Percentiles rank a stretch among this genome's conserved stretches.
Evolutionary conservation across 1,284 basidiomycete species (phyloP).

Genomic region (Wolfiporia cocos): DNA sequence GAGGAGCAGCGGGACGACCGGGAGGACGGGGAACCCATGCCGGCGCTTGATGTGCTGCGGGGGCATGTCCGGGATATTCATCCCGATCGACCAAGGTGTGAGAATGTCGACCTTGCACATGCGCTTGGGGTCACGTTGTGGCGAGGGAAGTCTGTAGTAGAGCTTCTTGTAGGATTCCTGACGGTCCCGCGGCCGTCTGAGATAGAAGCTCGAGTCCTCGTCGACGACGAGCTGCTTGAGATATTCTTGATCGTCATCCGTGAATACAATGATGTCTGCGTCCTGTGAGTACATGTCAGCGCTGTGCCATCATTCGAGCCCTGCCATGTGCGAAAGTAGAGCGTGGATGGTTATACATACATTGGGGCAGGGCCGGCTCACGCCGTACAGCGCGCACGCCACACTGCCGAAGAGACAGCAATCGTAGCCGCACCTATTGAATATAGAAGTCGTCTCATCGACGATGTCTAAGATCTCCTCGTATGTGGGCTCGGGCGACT

Average conservation of each 20-base stretch:
- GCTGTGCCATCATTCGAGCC: too few species aligned
- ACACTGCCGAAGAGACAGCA: slow-evolving; percentile 21
- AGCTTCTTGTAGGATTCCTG: slow-evolving; percentile 24
- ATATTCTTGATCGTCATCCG: slow-evolving; percentile 11
- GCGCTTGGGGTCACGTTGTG: slow-evolving; percentile 1
- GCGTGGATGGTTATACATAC: slow-evolving; percentile 4
- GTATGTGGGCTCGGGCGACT: background rate
- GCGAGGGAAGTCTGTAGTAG: slow-evolving; percentile 17
- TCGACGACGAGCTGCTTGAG: slow-evolving; percentile 20
- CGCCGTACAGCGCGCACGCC: slow-evolving; percentile 16
- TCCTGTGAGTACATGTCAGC: too few species aligned
- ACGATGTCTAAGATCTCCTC: slow-evolving; percentile 11
- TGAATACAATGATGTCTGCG: slow-evolving; percentile 24
- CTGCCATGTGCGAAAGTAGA: background rate
- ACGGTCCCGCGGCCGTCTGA: slow-evolving; percentile 18
- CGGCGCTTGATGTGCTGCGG: slow-evolving; percentile 10
- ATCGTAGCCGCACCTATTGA: slow-evolving; percentile 5
- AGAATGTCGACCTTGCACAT: slow-evolving; percentile 26
- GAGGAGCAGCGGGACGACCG: slow-evolving; percentile 24
- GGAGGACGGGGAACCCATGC: slow-evolving; percentile 22
- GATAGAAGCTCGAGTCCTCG: slow-evolving; percentile 19
- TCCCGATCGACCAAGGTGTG: slow-evolving; percentile 21
- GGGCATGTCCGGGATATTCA: slow-evolving; percentile 26
- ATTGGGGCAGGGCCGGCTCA: slow-evolving; percentile 13
- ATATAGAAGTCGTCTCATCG: slow-evolving; percentile 6